Evolutionary conservation across 257 asterid genomes (phyloP).

Genomic region (Misopates orontium): DNA sequence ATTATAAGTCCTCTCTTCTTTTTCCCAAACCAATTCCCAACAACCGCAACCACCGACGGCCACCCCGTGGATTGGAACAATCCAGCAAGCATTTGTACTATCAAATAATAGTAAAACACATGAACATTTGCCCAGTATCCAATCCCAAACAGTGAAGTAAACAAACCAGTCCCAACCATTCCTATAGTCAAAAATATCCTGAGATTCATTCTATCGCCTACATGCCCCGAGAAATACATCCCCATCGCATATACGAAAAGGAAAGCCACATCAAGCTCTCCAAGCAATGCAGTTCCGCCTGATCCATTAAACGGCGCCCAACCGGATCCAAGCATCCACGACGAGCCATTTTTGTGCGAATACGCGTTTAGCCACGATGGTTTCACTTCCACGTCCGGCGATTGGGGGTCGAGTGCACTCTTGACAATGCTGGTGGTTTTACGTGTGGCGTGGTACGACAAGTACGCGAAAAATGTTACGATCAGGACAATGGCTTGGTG

Average conservation of each 20-base stretch:
- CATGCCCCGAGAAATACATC: constrained; percentile 89
- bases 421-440: constrained; percentile 96
- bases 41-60: constrained; percentile 98
- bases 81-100: constrained; percentile 94
- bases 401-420: constrained; percentile 91
- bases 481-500: constrained; percentile 76
- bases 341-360: constrained; percentile 37
- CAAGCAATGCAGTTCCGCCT: constrained; percentile 79
- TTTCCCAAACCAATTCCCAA: constrained; percentile 97
- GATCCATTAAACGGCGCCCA: constrained; percentile 87
- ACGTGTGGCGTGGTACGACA: constrained; percentile 85
- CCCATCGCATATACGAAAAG: constrained; percentile 84
- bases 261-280: constrained; percentile 92
- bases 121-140: constrained; percentile 89
- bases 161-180: constrained; percentile 96
- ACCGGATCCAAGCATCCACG: constrained; percentile 45
- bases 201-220: constrained; percentile 86
- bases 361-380: constrained; percentile 51
- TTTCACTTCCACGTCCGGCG: constrained; percentile 44
- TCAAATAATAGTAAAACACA: constrained; percentile 62
- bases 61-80: constrained; percentile 96
- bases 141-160: constrained; percentile 80
- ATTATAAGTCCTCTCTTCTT: constrained; percentile 92
- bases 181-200: constrained; percentile 77
- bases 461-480: constrained; percentile 80